These are phyloP conservation scores for Rhodocollybia butyracea DNA, from an alignment of 768 basidiomycete species.

Conservation along the genomic window DNA sequence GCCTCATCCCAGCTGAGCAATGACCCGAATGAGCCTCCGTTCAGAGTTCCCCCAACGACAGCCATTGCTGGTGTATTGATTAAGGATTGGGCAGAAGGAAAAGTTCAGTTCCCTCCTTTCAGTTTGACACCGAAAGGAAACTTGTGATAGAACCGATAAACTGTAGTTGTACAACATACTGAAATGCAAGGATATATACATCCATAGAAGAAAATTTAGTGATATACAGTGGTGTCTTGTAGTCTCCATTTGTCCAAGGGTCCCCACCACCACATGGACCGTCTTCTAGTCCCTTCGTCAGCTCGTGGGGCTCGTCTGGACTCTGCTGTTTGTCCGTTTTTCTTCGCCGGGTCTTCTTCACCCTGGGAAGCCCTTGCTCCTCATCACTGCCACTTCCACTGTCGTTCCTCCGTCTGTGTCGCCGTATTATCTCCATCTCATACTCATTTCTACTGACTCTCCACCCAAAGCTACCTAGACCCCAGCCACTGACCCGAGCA, in stretches of 20 bases:
- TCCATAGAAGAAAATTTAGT: conserved; percentile 12
- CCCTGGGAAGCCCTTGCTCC: too few relatives aligned
- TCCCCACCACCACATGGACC: conserved; percentile 79
- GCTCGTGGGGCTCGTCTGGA: background rate
- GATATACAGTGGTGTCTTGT: conserved; percentile 74
- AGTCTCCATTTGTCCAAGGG: conserved; percentile 72
- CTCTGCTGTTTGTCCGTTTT: background rate
- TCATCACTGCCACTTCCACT: conserved; percentile 10
- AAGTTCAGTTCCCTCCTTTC: conserved; percentile 33
- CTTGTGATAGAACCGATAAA: background rate
- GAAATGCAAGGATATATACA: background rate
- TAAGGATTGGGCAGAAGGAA: conserved; percentile 72
- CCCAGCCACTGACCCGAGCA: conserved; percentile 52
- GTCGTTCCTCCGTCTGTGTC: background rate
- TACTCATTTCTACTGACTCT: conserved; percentile 18
- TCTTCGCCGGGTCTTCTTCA: conserved; percentile 10
- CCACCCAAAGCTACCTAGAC: conserved; percentile 66
- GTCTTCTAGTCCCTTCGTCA: conserved; percentile 3
- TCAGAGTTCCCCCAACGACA: conserved; percentile 71
- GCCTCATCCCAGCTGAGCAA: conserved; percentile 13
- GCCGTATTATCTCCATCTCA: conserved; percentile 14
- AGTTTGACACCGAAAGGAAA: background rate
- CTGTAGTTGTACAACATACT: background rate
- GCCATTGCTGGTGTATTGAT: conserved; percentile 88
- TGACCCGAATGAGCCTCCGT: conserved; percentile 42